A percentile compares a stretch with the other conserved stretches of the same genome.
Evolutionary conservation across 2,329 filamentous ascomycete species (phyloP).

Genomic region (Furcasterigmium sp.): DNA sequence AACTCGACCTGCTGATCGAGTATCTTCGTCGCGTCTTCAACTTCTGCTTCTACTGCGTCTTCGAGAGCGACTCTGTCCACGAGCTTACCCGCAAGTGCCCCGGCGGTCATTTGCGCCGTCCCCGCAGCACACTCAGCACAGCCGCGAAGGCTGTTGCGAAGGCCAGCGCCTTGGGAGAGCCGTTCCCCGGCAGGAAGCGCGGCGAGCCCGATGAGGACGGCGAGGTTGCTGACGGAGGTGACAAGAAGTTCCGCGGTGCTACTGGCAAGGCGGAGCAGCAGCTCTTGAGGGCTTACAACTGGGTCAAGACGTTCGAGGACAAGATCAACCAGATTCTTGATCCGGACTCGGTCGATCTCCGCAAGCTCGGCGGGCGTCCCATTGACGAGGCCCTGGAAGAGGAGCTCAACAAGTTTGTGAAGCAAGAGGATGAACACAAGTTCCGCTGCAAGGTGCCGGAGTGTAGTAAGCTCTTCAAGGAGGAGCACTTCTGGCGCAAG

Average conservation of each 20-base stretch:
- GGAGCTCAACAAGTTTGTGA: constrained; percentile 81
- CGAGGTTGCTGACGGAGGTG: constrained; percentile 54
- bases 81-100: constrained; percentile 94
- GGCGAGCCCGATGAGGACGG: constrained; percentile 59
- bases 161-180: constrained; percentile 75
- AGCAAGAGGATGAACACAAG: constrained; percentile 96
- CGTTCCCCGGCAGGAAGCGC: constrained; percentile 80
- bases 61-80: constrained; percentile 95
- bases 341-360: constrained; percentile 78
- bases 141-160: constrained; percentile 79
- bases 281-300: constrained; percentile 91
- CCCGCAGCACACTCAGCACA: constrained; percentile 76
- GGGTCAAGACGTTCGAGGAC: constrained; percentile 98
- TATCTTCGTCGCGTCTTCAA: constrained; percentile 96
- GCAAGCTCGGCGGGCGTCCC: constrained; percentile 84
- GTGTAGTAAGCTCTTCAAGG: constrained; percentile 95
- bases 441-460: constrained; percentile 95
- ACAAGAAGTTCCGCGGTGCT: constrained; percentile 68
- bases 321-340: constrained; percentile 92
- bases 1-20: constrained; percentile 90
- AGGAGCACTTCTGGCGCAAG: constrained; percentile 95
- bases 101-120: constrained; percentile 91
- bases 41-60: constrained; percentile 99
- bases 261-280: constrained; percentile 82
- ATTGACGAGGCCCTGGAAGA: constrained; percentile 82